Conservation (phyloP, 345 rosid species). For the Crucihimalaya himalaica region DNA sequence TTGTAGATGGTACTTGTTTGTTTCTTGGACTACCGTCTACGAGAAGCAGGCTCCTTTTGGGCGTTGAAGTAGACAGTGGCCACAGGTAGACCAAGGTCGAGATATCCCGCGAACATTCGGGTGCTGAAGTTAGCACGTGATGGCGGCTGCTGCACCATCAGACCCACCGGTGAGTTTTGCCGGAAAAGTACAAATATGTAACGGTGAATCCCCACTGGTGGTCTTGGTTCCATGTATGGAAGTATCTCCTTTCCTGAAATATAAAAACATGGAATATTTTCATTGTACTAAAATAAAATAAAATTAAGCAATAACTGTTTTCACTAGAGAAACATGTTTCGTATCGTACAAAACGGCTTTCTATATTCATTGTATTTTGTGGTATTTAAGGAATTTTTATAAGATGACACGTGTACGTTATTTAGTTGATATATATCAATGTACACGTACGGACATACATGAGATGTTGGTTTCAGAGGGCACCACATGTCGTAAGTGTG, state of each 20-base stretch:
- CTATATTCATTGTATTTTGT: slow-evolving; percentile 7
- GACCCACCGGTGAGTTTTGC: slow-evolving; percentile 59
- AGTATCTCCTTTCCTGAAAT: slow-evolving; percentile 68
- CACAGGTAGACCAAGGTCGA: slow-evolving; percentile 74
- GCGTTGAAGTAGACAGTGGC: slow-evolving; percentile 84
- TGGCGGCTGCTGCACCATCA: slow-evolving; percentile 54
- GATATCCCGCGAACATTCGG: slow-evolving; percentile 57
- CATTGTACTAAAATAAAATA: neutral
- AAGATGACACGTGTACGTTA: slow-evolving; percentile 7
- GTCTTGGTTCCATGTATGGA: slow-evolving; percentile 70
- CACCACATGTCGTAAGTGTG: slow-evolving; percentile 16
- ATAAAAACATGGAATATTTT: neutral
- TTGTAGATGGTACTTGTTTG: neutral
- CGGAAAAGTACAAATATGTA: slow-evolving; percentile 71
- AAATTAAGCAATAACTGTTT: neutral
- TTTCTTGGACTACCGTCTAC: slow-evolving; percentile 48
- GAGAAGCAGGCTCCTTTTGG: slow-evolving; percentile 77
- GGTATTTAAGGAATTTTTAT: slow-evolving; percentile 25
- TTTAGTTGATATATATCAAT: slow-evolving; percentile 14
- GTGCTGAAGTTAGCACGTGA: slow-evolving; percentile 75
- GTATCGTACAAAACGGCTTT: neutral
- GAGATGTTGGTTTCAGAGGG: slow-evolving; percentile 17
- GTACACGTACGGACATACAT: slow-evolving; percentile 12
- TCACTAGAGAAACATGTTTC: slow-evolving; percentile 1
- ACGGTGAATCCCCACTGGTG: slow-evolving; percentile 87